Percentiles rank a stretch among this genome's conserved stretches.
Evolutionary conservation across 176 grass and related monocot genomes (phyloP).

Genomic region (Aegilops umbellulata): DNA sequence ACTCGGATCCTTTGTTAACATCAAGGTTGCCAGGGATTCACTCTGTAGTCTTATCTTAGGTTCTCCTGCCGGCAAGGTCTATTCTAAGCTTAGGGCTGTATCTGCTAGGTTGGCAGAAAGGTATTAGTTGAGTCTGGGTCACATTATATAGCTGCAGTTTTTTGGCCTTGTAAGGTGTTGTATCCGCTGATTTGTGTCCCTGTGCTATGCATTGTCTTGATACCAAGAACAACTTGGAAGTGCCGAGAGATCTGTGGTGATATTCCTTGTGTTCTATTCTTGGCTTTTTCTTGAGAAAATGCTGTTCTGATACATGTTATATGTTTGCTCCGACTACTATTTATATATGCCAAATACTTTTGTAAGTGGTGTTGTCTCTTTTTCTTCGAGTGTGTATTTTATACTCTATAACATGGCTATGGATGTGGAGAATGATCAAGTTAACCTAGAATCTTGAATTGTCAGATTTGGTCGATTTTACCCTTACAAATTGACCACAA

Average conservation of each 20-base stretch:
- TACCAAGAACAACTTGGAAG: not conserved
- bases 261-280: not conserved
- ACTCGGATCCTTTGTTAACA: constrained; percentile 92
- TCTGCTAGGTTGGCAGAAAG: constrained; percentile 76
- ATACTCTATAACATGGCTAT: not conserved
- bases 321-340: not conserved
- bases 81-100: constrained; percentile 86
- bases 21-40: constrained; percentile 90
- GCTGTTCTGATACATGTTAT: not conserved
- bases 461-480: too few species aligned
- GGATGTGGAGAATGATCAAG: not conserved
- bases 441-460: not conserved
- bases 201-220: not conserved
- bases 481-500: too few species aligned
- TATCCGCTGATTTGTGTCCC: constrained; percentile 4
- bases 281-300: not conserved
- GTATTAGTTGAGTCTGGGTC: constrained; percentile 38
- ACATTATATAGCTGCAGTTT: constrained; percentile 14
- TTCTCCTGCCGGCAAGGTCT: constrained; percentile 87
- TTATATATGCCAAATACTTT: not conserved
- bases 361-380: not conserved
- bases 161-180: constrained; percentile 20
- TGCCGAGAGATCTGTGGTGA: not conserved
- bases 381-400: not conserved
- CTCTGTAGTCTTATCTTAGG: constrained; percentile 91